Evolutionary conservation across 768 basidiomycete species (phyloP).

Genomic region (Mycena maculata): DNA sequence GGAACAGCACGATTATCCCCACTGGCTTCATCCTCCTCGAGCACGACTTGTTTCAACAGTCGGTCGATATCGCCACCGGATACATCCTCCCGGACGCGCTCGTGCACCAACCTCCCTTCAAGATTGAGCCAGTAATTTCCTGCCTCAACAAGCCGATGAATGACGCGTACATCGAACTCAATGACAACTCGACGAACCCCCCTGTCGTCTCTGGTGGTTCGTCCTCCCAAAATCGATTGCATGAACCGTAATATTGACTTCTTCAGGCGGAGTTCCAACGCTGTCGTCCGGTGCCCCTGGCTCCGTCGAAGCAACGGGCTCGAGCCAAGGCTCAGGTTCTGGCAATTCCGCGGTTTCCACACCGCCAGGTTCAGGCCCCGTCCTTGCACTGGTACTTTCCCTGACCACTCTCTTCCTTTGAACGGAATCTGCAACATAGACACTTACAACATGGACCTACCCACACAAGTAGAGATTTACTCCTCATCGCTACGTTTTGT

Average conservation of each 20-base stretch:
- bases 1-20: conserved; percentile 64
- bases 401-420: too few species aligned
- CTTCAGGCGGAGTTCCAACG: conserved; percentile 39
- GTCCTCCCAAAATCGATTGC: too few species aligned
- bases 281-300: conserved; percentile 50
- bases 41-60: conserved; percentile 87
- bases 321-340: conserved; percentile 11
- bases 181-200: conserved; percentile 74
- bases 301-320: conserved; percentile 43
- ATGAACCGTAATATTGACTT: too few species aligned
- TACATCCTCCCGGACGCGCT: conserved; percentile 88
- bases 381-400: conserved; percentile 1
- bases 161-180: conserved; percentile 87
- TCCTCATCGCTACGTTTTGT: too few species aligned
- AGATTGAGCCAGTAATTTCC: conserved; percentile 74
- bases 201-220: conserved; percentile 45
- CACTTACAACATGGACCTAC: too few species aligned
- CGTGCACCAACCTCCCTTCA: conserved; percentile 71
- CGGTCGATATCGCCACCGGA: conserved; percentile 86
- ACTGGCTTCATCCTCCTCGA: conserved; percentile 92
- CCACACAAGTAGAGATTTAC: too few species aligned
- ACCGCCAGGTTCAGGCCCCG: conserved; percentile 5
- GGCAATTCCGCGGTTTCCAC: background rate
- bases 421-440: too few species aligned
- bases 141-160: conserved; percentile 70